Base-by-base conservation (phyloP, 805 yeast species). In the Cyberlindnera xishuangbannaensis region DNA sequence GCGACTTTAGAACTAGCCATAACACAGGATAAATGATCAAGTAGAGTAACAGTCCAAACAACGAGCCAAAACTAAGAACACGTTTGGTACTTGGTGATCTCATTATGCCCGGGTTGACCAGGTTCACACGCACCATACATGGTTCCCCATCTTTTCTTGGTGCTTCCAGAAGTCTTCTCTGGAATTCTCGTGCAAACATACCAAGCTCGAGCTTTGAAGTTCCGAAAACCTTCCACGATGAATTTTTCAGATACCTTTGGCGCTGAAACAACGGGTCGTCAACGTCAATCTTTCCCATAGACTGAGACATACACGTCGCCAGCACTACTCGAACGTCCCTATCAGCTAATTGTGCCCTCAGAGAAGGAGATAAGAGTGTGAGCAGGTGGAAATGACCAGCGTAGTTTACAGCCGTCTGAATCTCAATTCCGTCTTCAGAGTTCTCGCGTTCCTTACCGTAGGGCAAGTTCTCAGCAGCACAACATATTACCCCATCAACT, bases 51-150 rank as follows among this genome's bases (percentile, higher is more conserved):
- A 83, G 58, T 3, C 85, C 79, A 44, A 65, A 47, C 3, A 90
- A 46, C 0, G 84, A 65, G 1, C 97, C 97, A 60, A 83, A 70
- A 14, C 92, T 76, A 5, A 86, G 37, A 22, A 79, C 74, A 36
- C 96, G 70, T 45, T 92, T 76, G 25, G 90, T 78, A 17, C 94
- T 76, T 3, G 95, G 84, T 2, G 95, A 77, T 45, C 97, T 71
- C 82, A 85, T 83, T 22, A 88, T 47, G 1, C 98, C 98, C 0
- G 99, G 97, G 51, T 92, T 92, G 5, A 84, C 92, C 34, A 86
- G 51, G 37, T 80, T 71, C 15, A 86, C 70, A 31, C 79, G 71
- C 16, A 84, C 76, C 47, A 81, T 83, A 50, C 72, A 67, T 2
- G 84, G 82, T 15, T 78, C 73, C 29, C 75, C 75, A 58, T 86